Evolutionary conservation across 1,139 yeast genomes (phyloP), one percentile per base, ranked within the genome.

Genomic region (Entelexis sorbosivorans): DNA sequence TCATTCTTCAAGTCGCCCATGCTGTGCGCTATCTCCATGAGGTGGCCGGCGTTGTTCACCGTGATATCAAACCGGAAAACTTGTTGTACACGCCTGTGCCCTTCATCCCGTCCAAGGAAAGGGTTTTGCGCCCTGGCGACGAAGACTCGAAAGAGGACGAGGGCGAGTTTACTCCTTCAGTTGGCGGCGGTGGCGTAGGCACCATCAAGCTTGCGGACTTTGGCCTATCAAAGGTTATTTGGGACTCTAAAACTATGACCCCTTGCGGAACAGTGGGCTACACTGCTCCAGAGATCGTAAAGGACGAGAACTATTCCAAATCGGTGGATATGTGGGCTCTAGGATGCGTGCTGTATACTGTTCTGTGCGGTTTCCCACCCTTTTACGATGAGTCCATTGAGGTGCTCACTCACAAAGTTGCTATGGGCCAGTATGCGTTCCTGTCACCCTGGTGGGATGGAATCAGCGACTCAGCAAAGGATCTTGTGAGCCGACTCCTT

Each of bases 281-380:
- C 60, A 83, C 87, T 43, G 97, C 98, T 0, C 98, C 98, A 0
- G 98, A 91, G 66, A 87, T 91, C 13, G 81, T 91, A 46, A 55
- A 62, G 20, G 60, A 57, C 22, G 59, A 68, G 66, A 73, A 82
- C 53, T 91, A 91, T 63, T 86, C 95, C 5, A 82, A 85, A 47
- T 74, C 86, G 53, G 97, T 89, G 6, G 98, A 91, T 66, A 85
- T 91, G 75, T 91, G 98, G 98, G 87, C 96, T 1, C 72, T 87
- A 56, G 96, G 97, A 0, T 91, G 98, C 65, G 72, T 91, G 34
- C 81, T 88, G 0, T 91, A 88, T 66, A 97, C 91, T 8, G 77
- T 89, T 28, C 69, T 91, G 48, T 89, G 97, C 0, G 91, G 93
- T 0, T 96, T 87, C 70, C 71, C 91, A 44, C 98, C 98, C 1